Conservation (phyloP, 352 stramenopile genomes). For the Thalassiosira mediterranea region DNA sequence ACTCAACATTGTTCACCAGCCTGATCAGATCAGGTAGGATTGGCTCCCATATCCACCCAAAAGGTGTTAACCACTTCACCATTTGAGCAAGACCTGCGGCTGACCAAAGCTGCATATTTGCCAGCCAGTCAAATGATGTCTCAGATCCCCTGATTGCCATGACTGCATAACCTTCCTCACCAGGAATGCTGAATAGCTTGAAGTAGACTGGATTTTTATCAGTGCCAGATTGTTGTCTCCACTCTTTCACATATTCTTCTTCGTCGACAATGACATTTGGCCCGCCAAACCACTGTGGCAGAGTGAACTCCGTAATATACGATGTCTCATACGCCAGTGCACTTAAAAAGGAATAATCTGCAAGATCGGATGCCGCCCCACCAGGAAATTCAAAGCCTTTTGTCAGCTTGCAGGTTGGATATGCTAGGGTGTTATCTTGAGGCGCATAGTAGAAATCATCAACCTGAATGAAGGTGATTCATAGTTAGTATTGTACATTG, state of each 20-base stretch:
- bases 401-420: slow-evolving; percentile 52
- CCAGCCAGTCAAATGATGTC: slow-evolving; percentile 63
- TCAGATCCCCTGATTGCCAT: slow-evolving; percentile 70
- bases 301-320: slow-evolving; percentile 15
- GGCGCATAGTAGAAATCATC: slow-evolving; percentile 51
- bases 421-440: slow-evolving; percentile 25
- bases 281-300: slow-evolving; percentile 42
- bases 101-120: slow-evolving; percentile 78
- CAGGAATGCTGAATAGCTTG: slow-evolving; percentile 40
- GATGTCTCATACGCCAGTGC: slow-evolving; percentile 46
- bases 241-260: slow-evolving; percentile 47
- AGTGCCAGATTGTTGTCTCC: slow-evolving; percentile 21
- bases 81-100: slow-evolving; percentile 66
- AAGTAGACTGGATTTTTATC: slow-evolving; percentile 38
- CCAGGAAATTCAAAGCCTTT: slow-evolving; percentile 42
- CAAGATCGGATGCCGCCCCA: slow-evolving; percentile 14
- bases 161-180: slow-evolving; percentile 23
- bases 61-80: slow-evolving; percentile 66
- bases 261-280: slow-evolving; percentile 37
- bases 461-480: too few relatives aligned
- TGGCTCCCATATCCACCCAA: slow-evolving; percentile 47
- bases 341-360: slow-evolving; percentile 42
- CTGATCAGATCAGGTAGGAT: slow-evolving; percentile 45
- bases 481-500: too few relatives aligned
- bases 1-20: slow-evolving; percentile 35